A percentile compares a stretch with the other conserved stretches of the same genome.
Evolutionary conservation across 2,329 filamentous ascomycete genomes (phyloP).

Genomic region (Pseudopyricularia javanii): DNA sequence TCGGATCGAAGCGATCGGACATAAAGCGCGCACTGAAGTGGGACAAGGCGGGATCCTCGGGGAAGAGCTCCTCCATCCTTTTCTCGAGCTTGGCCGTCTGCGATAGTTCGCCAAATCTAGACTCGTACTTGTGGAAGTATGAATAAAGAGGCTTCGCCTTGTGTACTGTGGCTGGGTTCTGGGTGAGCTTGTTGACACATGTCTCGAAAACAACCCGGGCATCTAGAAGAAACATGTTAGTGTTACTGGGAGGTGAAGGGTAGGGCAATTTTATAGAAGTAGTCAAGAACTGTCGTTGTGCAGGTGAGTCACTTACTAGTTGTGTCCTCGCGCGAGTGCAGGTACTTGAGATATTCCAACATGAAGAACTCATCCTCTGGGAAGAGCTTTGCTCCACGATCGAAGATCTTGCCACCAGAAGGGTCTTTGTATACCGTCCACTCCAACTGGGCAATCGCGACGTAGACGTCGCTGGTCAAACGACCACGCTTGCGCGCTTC

Average conservation of each 20-base stretch:
- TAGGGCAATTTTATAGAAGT: neutral
- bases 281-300: neutral
- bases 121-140: slow-evolving; percentile 93
- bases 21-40: slow-evolving; percentile 70
- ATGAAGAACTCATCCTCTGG: slow-evolving; percentile 89
- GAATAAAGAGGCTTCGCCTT: slow-evolving; percentile 78
- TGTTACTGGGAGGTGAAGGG: neutral
- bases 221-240: slow-evolving; percentile 33
- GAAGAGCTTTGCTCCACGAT: slow-evolving; percentile 85
- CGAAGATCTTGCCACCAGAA: slow-evolving; percentile 89
- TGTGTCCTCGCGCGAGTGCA: slow-evolving; percentile 83
- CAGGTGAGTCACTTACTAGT: slow-evolving; percentile 55
- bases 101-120: slow-evolving; percentile 80
- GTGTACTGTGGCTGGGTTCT: slow-evolving; percentile 59
- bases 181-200: slow-evolving; percentile 68
- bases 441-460: slow-evolving; percentile 84
- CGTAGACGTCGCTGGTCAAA: slow-evolving; percentile 88
- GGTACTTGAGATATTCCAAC: slow-evolving; percentile 88
- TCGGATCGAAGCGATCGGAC: slow-evolving; percentile 65
- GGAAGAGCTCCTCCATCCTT: slow-evolving; percentile 88
- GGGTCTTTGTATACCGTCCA: slow-evolving; percentile 92
- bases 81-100: slow-evolving; percentile 86
- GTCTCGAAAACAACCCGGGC: slow-evolving; percentile 94
- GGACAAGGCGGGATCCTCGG: slow-evolving; percentile 65
- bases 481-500: slow-evolving; percentile 80